Conservation (phyloP, 768 basidiomycete genomes). For the Calocera cornea region DNA sequence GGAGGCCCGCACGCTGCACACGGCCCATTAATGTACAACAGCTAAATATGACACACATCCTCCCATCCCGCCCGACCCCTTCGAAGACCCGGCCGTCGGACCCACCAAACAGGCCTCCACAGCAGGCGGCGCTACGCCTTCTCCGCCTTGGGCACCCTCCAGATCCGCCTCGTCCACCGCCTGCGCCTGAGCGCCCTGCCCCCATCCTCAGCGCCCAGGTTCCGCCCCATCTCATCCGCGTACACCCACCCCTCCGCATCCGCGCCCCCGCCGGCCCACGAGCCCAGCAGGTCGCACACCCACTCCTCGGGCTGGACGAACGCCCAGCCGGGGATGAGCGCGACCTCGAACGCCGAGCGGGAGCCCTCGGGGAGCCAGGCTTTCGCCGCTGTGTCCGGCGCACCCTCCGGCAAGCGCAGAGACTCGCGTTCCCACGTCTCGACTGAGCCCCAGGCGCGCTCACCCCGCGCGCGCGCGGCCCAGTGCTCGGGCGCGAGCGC, state of each 20-base stretch:
- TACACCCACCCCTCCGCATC: slow-evolving; percentile 70
- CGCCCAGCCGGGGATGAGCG: slow-evolving; percentile 57
- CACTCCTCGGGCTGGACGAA: slow-evolving; percentile 70
- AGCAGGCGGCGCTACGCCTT: too few relatives aligned
- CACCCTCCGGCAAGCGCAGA: slow-evolving; percentile 53
- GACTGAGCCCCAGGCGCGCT: slow-evolving; percentile 34
- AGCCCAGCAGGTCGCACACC: slow-evolving; percentile 48
- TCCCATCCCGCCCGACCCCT: too few relatives aligned
- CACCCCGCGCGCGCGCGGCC: slow-evolving; percentile 44
- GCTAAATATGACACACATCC: too few relatives aligned
- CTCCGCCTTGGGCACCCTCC: neutral
- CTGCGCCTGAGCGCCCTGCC: slow-evolving; percentile 47
- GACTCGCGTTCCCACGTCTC: neutral
- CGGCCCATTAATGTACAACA: too few relatives aligned
- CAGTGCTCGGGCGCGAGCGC: slow-evolving; percentile 49
- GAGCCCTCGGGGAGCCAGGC: slow-evolving; percentile 20
- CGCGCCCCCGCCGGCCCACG: slow-evolving; percentile 37
- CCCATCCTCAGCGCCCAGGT: slow-evolving; percentile 32
- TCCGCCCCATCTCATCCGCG: slow-evolving; percentile 61
- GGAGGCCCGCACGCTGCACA: too few relatives aligned
- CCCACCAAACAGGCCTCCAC: too few relatives aligned
- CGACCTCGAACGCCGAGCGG: slow-evolving; percentile 29
- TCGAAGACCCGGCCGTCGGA: too few relatives aligned
- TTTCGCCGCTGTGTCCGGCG: slow-evolving; percentile 36
- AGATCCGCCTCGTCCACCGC: slow-evolving; percentile 61